These are phyloP conservation scores for Cladosporium sp. DNA, from an alignment of 2,329 filamentous ascomycete genomes.

Conservation along the genomic window DNA sequence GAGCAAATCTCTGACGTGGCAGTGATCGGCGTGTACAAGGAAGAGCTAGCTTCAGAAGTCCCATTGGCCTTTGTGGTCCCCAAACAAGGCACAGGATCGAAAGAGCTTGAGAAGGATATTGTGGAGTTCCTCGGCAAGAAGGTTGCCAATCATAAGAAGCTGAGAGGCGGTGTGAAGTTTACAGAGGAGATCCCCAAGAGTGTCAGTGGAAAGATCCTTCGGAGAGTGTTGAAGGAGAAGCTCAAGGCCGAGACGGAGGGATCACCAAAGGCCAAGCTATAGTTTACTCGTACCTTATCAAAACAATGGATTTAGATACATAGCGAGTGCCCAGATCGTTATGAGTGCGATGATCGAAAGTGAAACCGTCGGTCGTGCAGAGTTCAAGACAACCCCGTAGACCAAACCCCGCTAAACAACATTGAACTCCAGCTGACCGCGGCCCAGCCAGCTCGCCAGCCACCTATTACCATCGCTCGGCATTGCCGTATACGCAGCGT, in stretches of 20 bases:
- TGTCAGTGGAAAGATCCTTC: constrained; percentile 45
- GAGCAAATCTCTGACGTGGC: constrained; percentile 41
- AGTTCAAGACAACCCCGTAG: neutral
- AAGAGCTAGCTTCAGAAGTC: constrained; percentile 44
- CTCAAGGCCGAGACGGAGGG: constrained; percentile 38
- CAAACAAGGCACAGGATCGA: constrained; percentile 32
- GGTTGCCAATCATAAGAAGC: constrained; percentile 45
- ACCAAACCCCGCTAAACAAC: neutral
- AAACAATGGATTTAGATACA: neutral
- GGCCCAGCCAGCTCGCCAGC: no score
- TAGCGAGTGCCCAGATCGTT: neutral
- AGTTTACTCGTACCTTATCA: constrained; percentile 9
- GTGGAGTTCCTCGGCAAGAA: constrained; percentile 40
- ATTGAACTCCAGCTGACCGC: neutral
- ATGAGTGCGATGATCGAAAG: neutral
- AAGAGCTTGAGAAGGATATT: constrained; percentile 37
- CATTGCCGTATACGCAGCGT: neutral
- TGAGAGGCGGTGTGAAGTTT: constrained; percentile 45
- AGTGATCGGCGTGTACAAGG: constrained; percentile 43
- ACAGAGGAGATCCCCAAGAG: constrained; percentile 46
- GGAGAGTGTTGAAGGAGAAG: constrained; percentile 42
- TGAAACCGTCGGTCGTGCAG: neutral
- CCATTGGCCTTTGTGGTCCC: constrained; percentile 44
- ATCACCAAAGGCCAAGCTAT: constrained; percentile 39
- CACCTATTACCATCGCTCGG: neutral